Evolutionary conservation across 2,329 filamentous ascomycete genomes (phyloP).

Genomic region (Cucurbitaria berberidis): DNA sequence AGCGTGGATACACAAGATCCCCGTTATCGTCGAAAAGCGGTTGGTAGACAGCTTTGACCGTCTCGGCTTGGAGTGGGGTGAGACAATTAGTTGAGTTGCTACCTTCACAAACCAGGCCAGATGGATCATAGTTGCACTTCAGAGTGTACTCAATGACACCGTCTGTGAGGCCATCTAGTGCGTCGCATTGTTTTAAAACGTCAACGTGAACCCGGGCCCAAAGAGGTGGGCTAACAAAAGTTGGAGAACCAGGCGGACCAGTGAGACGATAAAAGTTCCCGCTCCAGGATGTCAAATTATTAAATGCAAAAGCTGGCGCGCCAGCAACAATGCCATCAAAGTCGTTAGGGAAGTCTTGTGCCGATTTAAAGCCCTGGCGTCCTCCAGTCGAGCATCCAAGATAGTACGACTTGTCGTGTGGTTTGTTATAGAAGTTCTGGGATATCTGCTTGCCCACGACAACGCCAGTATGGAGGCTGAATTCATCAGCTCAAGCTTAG

Average conservation of each 20-base stretch:
- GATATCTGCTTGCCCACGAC: constrained; percentile 51
- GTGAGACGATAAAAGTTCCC: constrained; percentile 39
- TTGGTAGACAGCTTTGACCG: constrained; percentile 52
- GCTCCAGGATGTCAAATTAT: constrained; percentile 44
- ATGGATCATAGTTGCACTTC: constrained; percentile 53
- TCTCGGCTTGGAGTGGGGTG: constrained; percentile 51
- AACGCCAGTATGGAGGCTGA: constrained; percentile 41
- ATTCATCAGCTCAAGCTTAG: not conserved
- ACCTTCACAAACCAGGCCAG: constrained; percentile 46
- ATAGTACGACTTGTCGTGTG: constrained; percentile 51
- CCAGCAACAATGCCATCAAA: constrained; percentile 49
- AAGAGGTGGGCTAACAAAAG: constrained; percentile 47
- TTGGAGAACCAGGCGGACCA: constrained; percentile 37
- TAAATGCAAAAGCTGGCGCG: constrained; percentile 42
- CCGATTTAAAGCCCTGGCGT: constrained; percentile 45
- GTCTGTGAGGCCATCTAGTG: constrained; percentile 56
- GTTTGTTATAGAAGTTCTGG: constrained; percentile 49
- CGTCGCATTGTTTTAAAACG: constrained; percentile 58
- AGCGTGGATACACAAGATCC: constrained; percentile 57
- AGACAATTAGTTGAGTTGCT: constrained; percentile 52
- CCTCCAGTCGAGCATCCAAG: constrained; percentile 48
- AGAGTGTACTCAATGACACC: constrained; percentile 56
- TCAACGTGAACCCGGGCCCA: constrained; percentile 52
- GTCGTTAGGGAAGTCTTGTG: constrained; percentile 43
- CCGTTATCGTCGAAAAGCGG: constrained; percentile 53